Evolutionary conservation across 139 green algal species (phyloP), one percentile per base, ranked within the genome.

Genomic region (Yamagishiella unicocca): DNA sequence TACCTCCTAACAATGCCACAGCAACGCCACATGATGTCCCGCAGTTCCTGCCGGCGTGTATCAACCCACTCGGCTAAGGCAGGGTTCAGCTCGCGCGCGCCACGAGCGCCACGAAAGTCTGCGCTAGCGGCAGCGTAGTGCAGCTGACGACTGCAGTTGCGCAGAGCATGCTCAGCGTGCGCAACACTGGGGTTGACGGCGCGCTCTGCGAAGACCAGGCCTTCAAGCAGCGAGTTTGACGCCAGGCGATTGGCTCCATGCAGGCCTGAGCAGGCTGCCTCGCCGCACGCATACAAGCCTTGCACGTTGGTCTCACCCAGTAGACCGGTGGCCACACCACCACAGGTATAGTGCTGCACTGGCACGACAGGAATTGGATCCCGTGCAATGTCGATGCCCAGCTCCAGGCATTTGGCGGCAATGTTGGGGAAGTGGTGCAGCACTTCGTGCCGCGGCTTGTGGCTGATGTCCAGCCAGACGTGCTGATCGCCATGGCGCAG

Each of bases 231-330:
- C 0, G 95, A 98, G 93, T 99, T 99, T 76, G 90, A 96, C 24
- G 98, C 98, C 67, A 99, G 94, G 24, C 98, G 92, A 88, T 99
- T 99, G 76, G 98, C 98, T 27, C 98, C 98, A 83, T 99, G 98
- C 89, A 99, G 91, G 14, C 97, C 97, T 21, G 94, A 97, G 84
- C 93, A 98, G 2, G 98, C 93, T 54, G 98, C 97, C 92, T 99
- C 98, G 38, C 98, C 98, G 35, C 93, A 97, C 3, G 98, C 98
- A 78, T 95, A 99, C 83, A 99, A 91, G 0, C 98, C 98, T 58
- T 90, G 84, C 19, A 99, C 74, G 78, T 72, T 93, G 2, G 97
- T 99, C 90, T 99, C 95, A 0, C 95, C 97, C 24, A 93, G 75
- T 80, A 99, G 88, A 35, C 96, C 97, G 0, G 96, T 96, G 85